Evolutionary conservation across 2,329 filamentous ascomycete species (phyloP).

Genomic region (Aspergillus ruber): DNA sequence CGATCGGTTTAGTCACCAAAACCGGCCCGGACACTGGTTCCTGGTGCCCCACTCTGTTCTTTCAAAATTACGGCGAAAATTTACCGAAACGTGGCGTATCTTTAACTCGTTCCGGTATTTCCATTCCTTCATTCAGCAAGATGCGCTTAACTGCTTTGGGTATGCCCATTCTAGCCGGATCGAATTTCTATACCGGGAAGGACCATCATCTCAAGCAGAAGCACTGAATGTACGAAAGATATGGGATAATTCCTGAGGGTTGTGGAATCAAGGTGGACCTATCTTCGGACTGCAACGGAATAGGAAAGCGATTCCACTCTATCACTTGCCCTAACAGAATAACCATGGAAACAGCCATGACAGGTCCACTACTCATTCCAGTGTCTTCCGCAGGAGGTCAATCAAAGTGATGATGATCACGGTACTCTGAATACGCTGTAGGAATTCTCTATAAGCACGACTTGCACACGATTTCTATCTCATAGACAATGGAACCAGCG

Average conservation of each 20-base stretch:
- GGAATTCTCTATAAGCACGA: too few species aligned
- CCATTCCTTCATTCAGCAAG: not conserved
- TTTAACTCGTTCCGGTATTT: slow-evolving; percentile 2
- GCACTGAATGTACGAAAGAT: too few species aligned
- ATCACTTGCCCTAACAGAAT: not conserved
- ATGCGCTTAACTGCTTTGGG: too few species aligned
- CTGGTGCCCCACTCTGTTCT: too few species aligned
- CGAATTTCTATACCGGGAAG: not conserved
- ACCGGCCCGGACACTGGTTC: too few species aligned
- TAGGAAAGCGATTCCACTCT: not conserved
- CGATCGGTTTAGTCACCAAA: not conserved
- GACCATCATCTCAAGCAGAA: too few species aligned
- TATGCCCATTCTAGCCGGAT: not conserved
- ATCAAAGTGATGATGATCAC: too few species aligned
- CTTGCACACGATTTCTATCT: too few species aligned
- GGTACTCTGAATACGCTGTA: too few species aligned
- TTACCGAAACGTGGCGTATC: slow-evolving; percentile 1
- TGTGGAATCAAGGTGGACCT: not conserved
- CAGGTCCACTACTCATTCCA: not conserved
- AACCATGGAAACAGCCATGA: not conserved
- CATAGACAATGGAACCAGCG: too few species aligned
- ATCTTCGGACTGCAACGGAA: too few species aligned
- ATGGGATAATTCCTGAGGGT: not conserved
- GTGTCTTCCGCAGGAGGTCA: too few species aligned
- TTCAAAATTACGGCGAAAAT: not conserved